phyloP scores from a whole-genome alignment of 495 filamentous ascomycete species.

The Cenococcum geophilum region DNA sequence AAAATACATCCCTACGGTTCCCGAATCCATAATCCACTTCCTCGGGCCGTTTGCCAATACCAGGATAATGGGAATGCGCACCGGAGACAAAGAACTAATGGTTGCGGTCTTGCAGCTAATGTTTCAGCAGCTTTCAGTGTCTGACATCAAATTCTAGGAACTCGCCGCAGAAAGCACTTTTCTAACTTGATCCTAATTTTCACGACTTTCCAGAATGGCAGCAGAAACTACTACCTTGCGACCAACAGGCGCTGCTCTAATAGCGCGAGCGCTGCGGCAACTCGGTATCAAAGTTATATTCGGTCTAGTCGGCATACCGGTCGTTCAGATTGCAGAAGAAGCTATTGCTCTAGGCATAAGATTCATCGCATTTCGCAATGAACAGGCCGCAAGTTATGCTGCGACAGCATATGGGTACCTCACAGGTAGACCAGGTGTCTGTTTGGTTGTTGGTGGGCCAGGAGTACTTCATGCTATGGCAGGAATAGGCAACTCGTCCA shows the following conservation, averaged over 20 bases:
- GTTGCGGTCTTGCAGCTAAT: neutral
- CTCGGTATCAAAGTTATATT: constrained; percentile 56
- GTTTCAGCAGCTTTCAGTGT: too few species aligned
- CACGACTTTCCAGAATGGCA: constrained; percentile 4
- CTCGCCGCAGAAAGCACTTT: neutral
- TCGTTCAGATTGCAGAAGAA: constrained; percentile 59
- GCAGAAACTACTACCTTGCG: constrained; percentile 5
- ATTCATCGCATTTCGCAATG: constrained; percentile 61
- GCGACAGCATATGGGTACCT: constrained; percentile 61
- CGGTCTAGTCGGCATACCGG: constrained; percentile 60
- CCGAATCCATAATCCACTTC: neutral
- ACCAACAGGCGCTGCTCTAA: constrained; percentile 50
- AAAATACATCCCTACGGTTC: neutral
- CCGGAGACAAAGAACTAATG: neutral
- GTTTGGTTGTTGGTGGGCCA: constrained; percentile 60
- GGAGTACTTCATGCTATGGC: constrained; percentile 59
- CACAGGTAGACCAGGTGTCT: constrained; percentile 56
- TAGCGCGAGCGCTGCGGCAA: constrained; percentile 51
- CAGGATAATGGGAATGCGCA: neutral
- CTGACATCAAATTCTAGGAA: neutral
- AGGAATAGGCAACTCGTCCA: constrained; percentile 52
- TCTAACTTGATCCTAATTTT: neutral
- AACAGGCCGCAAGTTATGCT: constrained; percentile 60
- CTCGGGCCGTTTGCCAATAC: neutral
- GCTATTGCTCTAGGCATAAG: constrained; percentile 57